phyloP scores from a whole-genome alignment of 768 basidiomycete species.

The Leucosporidium creatinivorum region DNA sequence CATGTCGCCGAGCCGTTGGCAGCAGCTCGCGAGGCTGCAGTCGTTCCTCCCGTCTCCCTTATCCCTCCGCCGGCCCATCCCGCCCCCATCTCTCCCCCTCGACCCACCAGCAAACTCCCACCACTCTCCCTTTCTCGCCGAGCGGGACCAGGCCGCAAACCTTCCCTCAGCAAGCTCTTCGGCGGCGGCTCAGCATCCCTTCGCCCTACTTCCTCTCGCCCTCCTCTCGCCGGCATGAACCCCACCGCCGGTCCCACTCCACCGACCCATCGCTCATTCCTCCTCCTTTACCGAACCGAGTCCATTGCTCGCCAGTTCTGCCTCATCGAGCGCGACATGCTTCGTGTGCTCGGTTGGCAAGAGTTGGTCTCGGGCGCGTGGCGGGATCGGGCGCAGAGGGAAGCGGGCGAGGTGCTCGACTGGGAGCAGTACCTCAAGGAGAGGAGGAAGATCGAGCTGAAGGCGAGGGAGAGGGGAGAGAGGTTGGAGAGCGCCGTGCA shows the following conservation, averaged over 20 bases:
- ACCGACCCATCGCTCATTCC: slow-evolving; percentile 61
- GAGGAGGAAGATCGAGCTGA: slow-evolving; percentile 56
- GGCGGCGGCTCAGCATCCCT: background rate
- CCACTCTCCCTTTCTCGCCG: background rate
- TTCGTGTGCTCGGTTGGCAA: slow-evolving; percentile 75
- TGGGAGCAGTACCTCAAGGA: slow-evolving; percentile 79
- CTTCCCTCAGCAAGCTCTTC: background rate
- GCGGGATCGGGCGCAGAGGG: background rate
- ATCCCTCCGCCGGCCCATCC: background rate
- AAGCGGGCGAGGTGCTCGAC: slow-evolving; percentile 56
- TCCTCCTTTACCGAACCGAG: slow-evolving; percentile 57
- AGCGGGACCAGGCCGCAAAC: background rate
- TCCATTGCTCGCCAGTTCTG: slow-evolving; percentile 68
- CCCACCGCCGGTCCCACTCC: slow-evolving; percentile 30
- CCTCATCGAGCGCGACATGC: slow-evolving; percentile 81
- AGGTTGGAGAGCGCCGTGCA: slow-evolving; percentile 8
- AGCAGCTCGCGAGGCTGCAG: background rate
- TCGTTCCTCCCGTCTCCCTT: background rate
- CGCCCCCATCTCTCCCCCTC: background rate
- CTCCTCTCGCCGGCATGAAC: background rate
- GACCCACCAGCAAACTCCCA: background rate
- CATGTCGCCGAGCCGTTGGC: no score
- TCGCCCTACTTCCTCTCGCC: background rate
- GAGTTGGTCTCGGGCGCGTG: slow-evolving; percentile 54
- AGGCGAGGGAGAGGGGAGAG: slow-evolving; percentile 14